These are phyloP conservation scores for Cystofilobasidium bisporidii DNA, from an alignment of 768 basidiomycete species.

Conservation along the genomic window DNA sequence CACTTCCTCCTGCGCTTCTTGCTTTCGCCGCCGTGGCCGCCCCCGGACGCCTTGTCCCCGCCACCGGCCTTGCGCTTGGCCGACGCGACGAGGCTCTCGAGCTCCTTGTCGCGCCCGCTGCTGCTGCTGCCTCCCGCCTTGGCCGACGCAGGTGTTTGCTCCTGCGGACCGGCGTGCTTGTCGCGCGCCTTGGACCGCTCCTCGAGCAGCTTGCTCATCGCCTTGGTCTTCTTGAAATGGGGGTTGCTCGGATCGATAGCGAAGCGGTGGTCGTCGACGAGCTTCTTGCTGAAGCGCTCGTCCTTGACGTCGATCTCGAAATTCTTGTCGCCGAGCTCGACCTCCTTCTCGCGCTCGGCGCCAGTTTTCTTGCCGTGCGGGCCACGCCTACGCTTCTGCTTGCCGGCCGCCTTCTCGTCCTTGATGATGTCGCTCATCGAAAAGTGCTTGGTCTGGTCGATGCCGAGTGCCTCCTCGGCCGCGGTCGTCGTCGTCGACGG, in stretches of 20 bases:
- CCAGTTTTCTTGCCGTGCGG: slow-evolving; percentile 18
- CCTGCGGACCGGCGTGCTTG: slow-evolving; percentile 29
- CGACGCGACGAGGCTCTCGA: slow-evolving; percentile 68
- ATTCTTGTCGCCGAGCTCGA: slow-evolving; percentile 53
- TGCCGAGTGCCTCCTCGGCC: slow-evolving; percentile 35
- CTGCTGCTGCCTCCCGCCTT: slow-evolving; percentile 28
- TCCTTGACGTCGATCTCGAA: slow-evolving; percentile 80
- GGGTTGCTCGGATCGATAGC: slow-evolving; percentile 95
- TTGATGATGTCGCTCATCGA: slow-evolving; percentile 80
- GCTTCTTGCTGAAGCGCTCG: slow-evolving; percentile 63
- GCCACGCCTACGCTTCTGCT: slow-evolving; percentile 41
- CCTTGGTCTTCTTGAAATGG: slow-evolving; percentile 89
- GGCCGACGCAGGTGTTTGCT: slow-evolving; percentile 9
- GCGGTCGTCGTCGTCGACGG: slow-evolving; percentile 47
- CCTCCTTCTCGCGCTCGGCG: slow-evolving; percentile 50
- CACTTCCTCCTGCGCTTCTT: slow-evolving; percentile 25
- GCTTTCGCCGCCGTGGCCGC: not conserved
- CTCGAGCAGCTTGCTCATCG: slow-evolving; percentile 74
- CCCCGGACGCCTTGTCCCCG: too few relatives aligned
- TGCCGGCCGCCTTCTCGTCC: slow-evolving; percentile 58
- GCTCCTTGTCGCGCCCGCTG: slow-evolving; percentile 37
- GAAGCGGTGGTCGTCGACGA: slow-evolving; percentile 82
- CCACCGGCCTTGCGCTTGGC: slow-evolving; percentile 61
- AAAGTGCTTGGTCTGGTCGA: slow-evolving; percentile 63
- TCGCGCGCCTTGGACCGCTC: slow-evolving; percentile 63